Evolutionary conservation across 768 basidiomycete genomes (phyloP).

Genomic region (Kwoniella pini): DNA sequence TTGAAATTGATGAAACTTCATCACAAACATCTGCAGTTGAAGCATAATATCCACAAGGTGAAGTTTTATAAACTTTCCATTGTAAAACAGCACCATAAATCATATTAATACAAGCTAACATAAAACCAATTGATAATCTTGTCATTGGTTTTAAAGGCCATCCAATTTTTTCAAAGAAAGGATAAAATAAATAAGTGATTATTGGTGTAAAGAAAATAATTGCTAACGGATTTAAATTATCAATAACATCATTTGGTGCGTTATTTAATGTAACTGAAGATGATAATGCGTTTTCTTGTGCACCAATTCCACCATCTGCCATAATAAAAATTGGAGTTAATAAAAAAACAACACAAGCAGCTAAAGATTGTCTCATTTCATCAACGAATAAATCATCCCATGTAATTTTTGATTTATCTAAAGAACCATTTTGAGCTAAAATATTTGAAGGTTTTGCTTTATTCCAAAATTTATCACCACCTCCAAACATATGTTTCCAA

Average conservation of each 20-base stretch:
- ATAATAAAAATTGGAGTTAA: conserved; percentile 52
- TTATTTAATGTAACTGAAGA: conserved; percentile 50
- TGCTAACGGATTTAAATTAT: conserved; percentile 54
- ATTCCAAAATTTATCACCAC: conserved; percentile 49
- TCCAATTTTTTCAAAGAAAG: conserved; percentile 37
- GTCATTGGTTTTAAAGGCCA: conserved; percentile 49
- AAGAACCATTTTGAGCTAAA: conserved; percentile 26
- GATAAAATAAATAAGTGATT: conserved; percentile 47
- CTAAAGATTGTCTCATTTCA: conserved; percentile 46
- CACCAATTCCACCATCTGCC: conserved; percentile 50
- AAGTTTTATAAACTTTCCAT: conserved; percentile 49
- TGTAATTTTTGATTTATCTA: conserved; percentile 32
- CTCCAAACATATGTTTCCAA: conserved; percentile 32
- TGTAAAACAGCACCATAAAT: conserved; percentile 53
- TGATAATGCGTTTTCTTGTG: conserved; percentile 43
- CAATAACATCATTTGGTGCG: conserved; percentile 51
- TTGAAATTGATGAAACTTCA: conserved; percentile 30
- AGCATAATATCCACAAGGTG: conserved; percentile 51
- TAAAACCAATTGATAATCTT: conserved; percentile 40
- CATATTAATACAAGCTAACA: conserved; percentile 35
- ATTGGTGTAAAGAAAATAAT: conserved; percentile 50
- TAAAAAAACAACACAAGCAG: conserved; percentile 51
- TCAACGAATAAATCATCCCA: conserved; percentile 56
- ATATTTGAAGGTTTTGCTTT: conserved; percentile 50
- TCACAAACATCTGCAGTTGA: conserved; percentile 36